Evolutionary conservation across 768 basidiomycete species (phyloP), one percentile per base, ranked within the genome.

Genomic region (Rhizopogon salebrosus): DNA sequence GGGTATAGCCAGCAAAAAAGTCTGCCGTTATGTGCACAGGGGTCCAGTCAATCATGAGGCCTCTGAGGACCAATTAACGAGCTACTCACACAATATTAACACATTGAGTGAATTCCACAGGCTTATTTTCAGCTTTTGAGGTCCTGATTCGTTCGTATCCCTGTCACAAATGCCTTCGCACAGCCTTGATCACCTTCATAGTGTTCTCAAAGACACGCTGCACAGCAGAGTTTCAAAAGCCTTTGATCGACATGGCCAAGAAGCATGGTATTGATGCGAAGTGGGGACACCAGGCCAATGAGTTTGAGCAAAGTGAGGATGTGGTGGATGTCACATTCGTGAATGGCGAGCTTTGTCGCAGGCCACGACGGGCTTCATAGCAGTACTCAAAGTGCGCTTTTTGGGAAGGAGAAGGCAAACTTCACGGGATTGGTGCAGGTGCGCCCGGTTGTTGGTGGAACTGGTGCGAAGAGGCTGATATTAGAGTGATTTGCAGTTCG

Each of bases 351-450:
- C 52, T 69, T 78, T 48, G 66, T 75, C 4, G 65, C 76, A 8
- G 76, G 75, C 20, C 74, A 73, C 58, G 76, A 77, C 51, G 76
- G 76, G 9, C 61, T 77, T 53, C 75, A 76, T 55, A 72, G 72
- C 55, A 66, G 61, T 48, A 73, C 74, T 10, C 64, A 75, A 2
- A 57, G 55, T 18, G 56, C 63, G 10, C 59, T 76, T 13, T 74
- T 75, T 50, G 75, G 75, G 1, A 57, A 67, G 42, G 68, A 72
- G 42, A 51, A 58, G 22, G 63, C 70, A 6, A 46, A 60, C n/a
- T 76, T 69, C 57, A 72, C 72, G 9, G 75, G 75, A 1, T 58
- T 75, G 22, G 68, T 63, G 2, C 72, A 75, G 65, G 73, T 72
- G 29, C 26, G 62, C 48, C 6, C 11, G 10, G 20, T 49, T 56